Percentiles rank a stretch among this genome's conserved stretches.
Conservation (phyloP, 768 basidiomycete genomes). For the Pisolithus albus region DNA sequence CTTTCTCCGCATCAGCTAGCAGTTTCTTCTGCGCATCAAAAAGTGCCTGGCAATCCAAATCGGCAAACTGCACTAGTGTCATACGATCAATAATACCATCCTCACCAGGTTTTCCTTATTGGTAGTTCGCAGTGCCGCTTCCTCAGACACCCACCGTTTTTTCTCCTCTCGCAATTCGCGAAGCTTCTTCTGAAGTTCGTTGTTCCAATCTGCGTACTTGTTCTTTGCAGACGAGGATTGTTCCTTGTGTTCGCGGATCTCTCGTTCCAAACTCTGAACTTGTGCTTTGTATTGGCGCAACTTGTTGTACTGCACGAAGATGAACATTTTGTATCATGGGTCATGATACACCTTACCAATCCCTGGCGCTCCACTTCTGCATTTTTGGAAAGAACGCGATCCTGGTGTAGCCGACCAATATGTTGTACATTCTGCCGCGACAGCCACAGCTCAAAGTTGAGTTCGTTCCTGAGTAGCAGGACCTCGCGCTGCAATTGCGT, state of each 20-base stretch:
- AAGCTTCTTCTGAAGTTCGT: constrained; percentile 70
- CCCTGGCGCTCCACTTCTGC: constrained; percentile 80
- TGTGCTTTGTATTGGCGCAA: constrained; percentile 68
- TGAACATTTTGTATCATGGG: constrained; percentile 5
- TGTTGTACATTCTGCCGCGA: constrained; percentile 76
- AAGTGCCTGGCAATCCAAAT: constrained; percentile 39
- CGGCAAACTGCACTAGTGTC: neutral
- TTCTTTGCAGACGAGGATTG: constrained; percentile 68
- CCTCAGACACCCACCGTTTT: constrained; percentile 66
- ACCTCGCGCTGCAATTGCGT: constrained; percentile 70
- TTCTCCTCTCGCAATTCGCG: constrained; percentile 74
- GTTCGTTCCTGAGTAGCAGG: constrained; percentile 66
- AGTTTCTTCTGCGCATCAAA: constrained; percentile 65
- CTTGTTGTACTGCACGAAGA: constrained; percentile 62
- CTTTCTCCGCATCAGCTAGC: constrained; percentile 58
- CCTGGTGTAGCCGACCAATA: constrained; percentile 72
- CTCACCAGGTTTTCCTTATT: constrained; percentile 65
- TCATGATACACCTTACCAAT: constrained; percentile 43
- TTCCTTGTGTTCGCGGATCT: constrained; percentile 65
- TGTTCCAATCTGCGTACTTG: constrained; percentile 81
- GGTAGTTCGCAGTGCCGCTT: constrained; percentile 57
- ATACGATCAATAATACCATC: neutral
- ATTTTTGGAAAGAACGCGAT: constrained; percentile 62
- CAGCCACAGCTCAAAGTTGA: constrained; percentile 82
- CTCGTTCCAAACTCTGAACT: constrained; percentile 58